A percentile compares a stretch with the other conserved stretches of the same genome.
phyloP scores from a whole-genome alignment of 1,284 basidiomycete species.

The Schizopora paradoxa region DNA sequence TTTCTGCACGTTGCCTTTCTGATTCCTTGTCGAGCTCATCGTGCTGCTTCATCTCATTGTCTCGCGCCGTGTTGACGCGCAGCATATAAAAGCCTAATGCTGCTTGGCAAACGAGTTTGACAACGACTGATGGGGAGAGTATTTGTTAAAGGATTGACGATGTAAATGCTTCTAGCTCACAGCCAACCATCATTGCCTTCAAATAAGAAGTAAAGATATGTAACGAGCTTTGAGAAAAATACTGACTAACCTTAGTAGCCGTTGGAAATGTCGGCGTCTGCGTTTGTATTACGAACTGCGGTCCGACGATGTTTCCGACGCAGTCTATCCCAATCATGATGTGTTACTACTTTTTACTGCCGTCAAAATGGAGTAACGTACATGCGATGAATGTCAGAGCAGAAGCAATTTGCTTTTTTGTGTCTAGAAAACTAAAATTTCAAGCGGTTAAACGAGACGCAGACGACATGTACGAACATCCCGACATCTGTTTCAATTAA shows the following conservation, averaged over 20 bases:
- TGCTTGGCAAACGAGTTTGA: conserved; percentile 12
- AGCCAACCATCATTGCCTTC: conserved; percentile 15
- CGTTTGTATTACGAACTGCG: conserved; percentile 12
- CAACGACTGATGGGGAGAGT: conserved; percentile 4
- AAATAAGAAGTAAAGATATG: background rate
- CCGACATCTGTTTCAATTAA: conserved; percentile 9
- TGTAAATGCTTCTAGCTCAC: conserved; percentile 5
- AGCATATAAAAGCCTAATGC: conserved; percentile 13
- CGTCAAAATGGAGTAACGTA: background rate
- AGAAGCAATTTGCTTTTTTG: conserved; percentile 12
- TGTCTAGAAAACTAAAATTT: conserved; percentile 2
- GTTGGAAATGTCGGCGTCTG: conserved; percentile 9
- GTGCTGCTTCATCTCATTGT: background rate
- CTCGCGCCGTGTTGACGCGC: conserved; percentile 1
- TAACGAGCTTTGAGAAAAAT: background rate
- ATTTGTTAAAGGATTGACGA: background rate
- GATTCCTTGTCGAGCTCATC: conserved; percentile 5
- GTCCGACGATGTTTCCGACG: conserved; percentile 12
- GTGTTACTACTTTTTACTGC: background rate
- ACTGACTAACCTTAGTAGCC: conserved; percentile 9
- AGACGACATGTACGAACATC: conserved; percentile 6
- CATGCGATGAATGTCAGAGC: conserved; percentile 14
- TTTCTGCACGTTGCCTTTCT: conserved; percentile 10
- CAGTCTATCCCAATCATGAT: conserved; percentile 7
- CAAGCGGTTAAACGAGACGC: background rate